phyloP scores from a whole-genome alignment of 2,329 filamentous ascomycete genomes.

The Delphinella strobiligena region DNA sequence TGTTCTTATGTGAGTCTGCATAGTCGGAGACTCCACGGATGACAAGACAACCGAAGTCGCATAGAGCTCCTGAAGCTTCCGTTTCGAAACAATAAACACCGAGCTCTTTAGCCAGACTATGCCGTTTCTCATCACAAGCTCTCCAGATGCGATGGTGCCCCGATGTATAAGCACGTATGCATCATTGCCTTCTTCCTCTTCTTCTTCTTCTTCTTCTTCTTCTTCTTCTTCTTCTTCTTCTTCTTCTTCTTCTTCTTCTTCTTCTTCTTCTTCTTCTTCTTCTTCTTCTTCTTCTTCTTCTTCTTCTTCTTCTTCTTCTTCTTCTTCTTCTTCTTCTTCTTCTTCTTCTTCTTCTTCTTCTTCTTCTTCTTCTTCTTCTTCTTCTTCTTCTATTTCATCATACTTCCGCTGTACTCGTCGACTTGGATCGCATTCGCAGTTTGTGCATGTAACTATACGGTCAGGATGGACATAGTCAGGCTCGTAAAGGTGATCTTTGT shows the following conservation, averaged over 20 bases:
- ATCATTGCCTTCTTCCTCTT: neutral
- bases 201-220: neutral
- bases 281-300: neutral
- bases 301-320: neutral
- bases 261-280: neutral
- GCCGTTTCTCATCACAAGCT: conserved; percentile 21
- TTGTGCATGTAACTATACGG: neutral
- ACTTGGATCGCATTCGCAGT: neutral
- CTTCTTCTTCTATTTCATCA: neutral
- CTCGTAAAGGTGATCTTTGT: neutral
- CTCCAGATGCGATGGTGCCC: conserved; percentile 16
- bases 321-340: no score
- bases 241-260: neutral
- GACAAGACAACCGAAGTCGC: conserved; percentile 13
- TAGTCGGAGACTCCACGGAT: conserved; percentile 17
- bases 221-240: neutral
- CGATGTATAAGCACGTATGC: conserved; percentile 11
- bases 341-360: no score
- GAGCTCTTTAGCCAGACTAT: conserved; percentile 14
- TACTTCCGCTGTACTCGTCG: neutral
- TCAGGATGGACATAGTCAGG: neutral
- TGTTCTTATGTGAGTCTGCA: conserved; percentile 15
- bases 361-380: neutral
- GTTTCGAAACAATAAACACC: conserved; percentile 10
- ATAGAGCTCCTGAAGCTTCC: conserved; percentile 13